phyloP scores from a whole-genome alignment of 164 flowering plant genomes.

The Vitis riparia region DNA sequence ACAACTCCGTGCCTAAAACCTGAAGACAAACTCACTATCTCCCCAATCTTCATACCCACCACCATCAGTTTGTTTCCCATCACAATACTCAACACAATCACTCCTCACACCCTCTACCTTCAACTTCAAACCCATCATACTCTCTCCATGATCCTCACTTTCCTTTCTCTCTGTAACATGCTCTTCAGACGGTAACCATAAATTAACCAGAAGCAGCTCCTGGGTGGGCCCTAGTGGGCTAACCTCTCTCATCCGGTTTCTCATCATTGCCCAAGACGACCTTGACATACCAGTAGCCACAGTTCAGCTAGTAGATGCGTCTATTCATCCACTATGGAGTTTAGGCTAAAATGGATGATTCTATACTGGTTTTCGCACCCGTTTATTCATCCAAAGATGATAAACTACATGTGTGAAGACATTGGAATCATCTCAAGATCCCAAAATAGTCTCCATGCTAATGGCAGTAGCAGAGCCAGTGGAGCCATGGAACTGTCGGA shows the following conservation, averaged over 20 bases:
- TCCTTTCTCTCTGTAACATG: slow-evolving; percentile 15
- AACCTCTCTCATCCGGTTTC: slow-evolving; percentile 53
- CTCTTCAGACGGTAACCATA: slow-evolving; percentile 10
- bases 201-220: slow-evolving; percentile 28
- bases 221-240: slow-evolving; percentile 97
- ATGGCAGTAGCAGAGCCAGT: too few species aligned
- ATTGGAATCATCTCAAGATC: too few species aligned
- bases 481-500: too few species aligned
- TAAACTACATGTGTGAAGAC: too few species aligned
- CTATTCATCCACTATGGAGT: slow-evolving; percentile 40
- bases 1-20: too few species aligned
- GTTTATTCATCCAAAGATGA: too few species aligned
- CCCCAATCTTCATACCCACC: too few species aligned
- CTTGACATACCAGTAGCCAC: slow-evolving; percentile 82
- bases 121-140: not conserved
- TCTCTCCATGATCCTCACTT: not conserved
- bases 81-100: not conserved
- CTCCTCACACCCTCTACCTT: not conserved
- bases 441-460: too few species aligned
- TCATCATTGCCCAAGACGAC: slow-evolving; percentile 39
- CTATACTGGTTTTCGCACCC: slow-evolving; percentile 16
- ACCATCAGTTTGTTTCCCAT: too few species aligned
- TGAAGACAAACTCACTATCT: too few species aligned
- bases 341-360: slow-evolving; percentile 84
- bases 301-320: slow-evolving; percentile 85